Base-by-base conservation (phyloP, 441 rosid genomes). In the Corymbia citriodora region DNA sequence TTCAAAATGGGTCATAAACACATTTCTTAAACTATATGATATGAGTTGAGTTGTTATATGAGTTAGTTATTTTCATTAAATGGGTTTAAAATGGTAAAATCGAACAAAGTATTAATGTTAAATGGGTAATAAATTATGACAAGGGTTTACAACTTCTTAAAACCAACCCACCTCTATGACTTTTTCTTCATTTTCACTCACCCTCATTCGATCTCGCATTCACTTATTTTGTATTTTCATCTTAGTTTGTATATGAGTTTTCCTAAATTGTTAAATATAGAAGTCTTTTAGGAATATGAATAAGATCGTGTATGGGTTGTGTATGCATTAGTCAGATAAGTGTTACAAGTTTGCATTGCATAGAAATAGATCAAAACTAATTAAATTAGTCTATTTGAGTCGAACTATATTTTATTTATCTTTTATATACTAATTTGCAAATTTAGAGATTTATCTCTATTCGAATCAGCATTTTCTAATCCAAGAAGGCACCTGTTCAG, bases 271-370 rank as follows among this genome's bases (percentile, higher is more conserved):
- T 14, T 59, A 2, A 23, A 23, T 10, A 4, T 59, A n/a, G 0
- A 59, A 57, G 13, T 10, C 1, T 59, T 59, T 59, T 59, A 59
- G 7, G 25, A 4, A 1, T 4, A 1, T 25, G n/a, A 14, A 0
- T 23, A 23, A 29, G 14, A 14, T 59, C 3, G 4, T 59, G 2
- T 59, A 59, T 25, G 7, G 25, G 25, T 55, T 8, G 19, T 1
- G 61, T 55, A 59, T 1, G 0, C 1, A 0, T 59, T 1, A 14
- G n/a, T 29, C 0, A 1, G 0, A 23, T 25, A 57, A 21, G 65
- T 23, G 1, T 59, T 59, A 59, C 11, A 23, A 59, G 7, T 25
- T 10, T 59, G 1, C 3, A 59, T 59, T 59, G 3, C 0, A 59
- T 25, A 3, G 25, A 59, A 25, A 59, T 59, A 0, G 7, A 1